These are phyloP conservation scores for Jacaranda mimosifolia DNA, from an alignment of 257 asterid species.

Conservation along the genomic window DNA sequence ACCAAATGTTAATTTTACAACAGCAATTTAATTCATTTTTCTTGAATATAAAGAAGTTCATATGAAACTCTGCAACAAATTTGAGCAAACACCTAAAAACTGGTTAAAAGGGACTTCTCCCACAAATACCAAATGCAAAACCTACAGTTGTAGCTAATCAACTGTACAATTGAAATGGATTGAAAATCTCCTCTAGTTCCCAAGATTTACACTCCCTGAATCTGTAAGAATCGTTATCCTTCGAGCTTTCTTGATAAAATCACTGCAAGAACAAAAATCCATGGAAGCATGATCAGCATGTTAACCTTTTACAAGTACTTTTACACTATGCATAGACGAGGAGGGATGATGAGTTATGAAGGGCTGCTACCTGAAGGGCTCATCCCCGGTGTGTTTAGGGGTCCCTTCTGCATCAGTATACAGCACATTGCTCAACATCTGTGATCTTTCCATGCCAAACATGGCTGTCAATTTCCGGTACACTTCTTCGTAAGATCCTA, in stretches of 20 bases:
- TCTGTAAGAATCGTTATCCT: slow-evolving; percentile 69
- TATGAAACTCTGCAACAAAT: background rate
- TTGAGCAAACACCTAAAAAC: slow-evolving; percentile 25
- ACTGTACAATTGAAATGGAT: slow-evolving; percentile 45
- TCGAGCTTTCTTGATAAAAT: slow-evolving; percentile 61
- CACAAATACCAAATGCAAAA: slow-evolving; percentile 31
- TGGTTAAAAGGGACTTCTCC: slow-evolving; percentile 34
- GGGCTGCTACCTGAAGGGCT: slow-evolving; percentile 64
- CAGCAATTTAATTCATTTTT: background rate
- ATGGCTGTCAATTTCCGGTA: slow-evolving; percentile 53
- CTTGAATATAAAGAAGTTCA: background rate
- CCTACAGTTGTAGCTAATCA: slow-evolving; percentile 35
- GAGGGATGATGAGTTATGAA: background rate
- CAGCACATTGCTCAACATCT: slow-evolving; percentile 62
- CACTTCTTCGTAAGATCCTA: slow-evolving; percentile 62
- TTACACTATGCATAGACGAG: background rate
- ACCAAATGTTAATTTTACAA: background rate
- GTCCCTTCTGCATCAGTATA: slow-evolving; percentile 54
- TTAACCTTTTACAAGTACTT: background rate
- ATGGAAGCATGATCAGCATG: background rate
- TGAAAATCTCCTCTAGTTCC: slow-evolving; percentile 41
- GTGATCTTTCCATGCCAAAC: slow-evolving; percentile 64
- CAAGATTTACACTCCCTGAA: slow-evolving; percentile 60
- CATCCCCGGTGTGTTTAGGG: slow-evolving; percentile 65
- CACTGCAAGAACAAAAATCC: slow-evolving; percentile 52